Percentiles rank a stretch among this genome's conserved stretches.
Conservation (phyloP, 108 stramenopile genomes). For the Nitzschia putrida region DNA sequence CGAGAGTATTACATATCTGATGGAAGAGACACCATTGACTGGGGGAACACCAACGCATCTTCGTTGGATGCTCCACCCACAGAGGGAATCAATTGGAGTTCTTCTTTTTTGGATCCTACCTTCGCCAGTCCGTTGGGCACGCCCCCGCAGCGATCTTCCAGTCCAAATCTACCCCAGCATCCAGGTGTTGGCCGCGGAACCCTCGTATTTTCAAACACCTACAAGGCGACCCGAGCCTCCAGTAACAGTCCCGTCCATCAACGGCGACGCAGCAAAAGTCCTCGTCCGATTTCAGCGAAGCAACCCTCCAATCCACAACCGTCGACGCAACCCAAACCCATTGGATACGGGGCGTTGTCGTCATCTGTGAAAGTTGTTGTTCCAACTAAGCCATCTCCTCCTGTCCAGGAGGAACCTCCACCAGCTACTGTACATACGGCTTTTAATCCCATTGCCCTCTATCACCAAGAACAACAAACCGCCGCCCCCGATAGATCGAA, state of each 20-base stretch:
- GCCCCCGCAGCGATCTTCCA: too few relatives aligned
- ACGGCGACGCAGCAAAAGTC: background rate
- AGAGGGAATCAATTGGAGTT: background rate
- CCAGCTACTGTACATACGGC: too few relatives aligned
- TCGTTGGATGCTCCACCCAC: background rate
- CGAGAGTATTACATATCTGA: background rate
- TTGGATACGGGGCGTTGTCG: slow-evolving; percentile 14
- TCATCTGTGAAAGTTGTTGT: background rate
- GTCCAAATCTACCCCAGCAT: background rate
- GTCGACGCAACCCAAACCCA: slow-evolving; percentile 9
- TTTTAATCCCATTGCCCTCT: too few relatives aligned
- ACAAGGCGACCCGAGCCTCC: background rate
- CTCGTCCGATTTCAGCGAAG: background rate
- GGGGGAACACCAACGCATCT: too few relatives aligned
- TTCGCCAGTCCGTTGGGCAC: too few relatives aligned
- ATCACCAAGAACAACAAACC: too few relatives aligned
- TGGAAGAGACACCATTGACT: too few relatives aligned
- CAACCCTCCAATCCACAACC: slow-evolving; percentile 9
- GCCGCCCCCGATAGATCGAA: too few relatives aligned
- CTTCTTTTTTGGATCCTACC: background rate
- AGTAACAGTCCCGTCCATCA: slow-evolving; percentile 1
- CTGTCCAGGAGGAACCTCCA: slow-evolving; percentile 7
- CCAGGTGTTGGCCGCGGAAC: slow-evolving; percentile 34
- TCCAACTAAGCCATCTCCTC: background rate
- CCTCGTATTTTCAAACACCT: slow-evolving; percentile 26